Percentiles rank a stretch among this genome's conserved stretches.
Evolutionary conservation across 2,329 filamentous ascomycete genomes (phyloP).

Genomic region (Colletotrichum costaricense): DNA sequence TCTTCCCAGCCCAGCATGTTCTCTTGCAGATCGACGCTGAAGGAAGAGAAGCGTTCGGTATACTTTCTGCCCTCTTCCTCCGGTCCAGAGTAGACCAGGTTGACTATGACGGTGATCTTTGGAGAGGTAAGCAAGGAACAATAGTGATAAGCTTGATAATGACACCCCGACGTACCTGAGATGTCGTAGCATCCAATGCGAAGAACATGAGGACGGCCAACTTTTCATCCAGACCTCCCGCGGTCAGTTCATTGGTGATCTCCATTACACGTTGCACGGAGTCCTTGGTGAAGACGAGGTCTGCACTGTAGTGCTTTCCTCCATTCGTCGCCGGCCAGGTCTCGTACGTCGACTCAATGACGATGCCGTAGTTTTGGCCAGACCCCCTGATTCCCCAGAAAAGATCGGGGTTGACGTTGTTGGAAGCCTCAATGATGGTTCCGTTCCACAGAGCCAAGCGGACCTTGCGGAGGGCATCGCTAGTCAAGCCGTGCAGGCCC

Average conservation of each 20-base stretch:
- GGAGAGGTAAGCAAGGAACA: too few relatives aligned
- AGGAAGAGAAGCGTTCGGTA: background rate
- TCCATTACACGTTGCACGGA: too few relatives aligned
- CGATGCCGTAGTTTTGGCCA: background rate
- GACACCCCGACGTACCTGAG: too few relatives aligned
- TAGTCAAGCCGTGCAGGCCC: conserved; percentile 1
- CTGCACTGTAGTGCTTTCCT: background rate
- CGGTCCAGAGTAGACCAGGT: background rate
- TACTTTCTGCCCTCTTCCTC: background rate
- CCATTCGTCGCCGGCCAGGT: background rate
- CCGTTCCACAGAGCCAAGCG: background rate
- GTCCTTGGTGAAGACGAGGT: background rate
- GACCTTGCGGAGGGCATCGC: background rate
- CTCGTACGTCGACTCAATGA: background rate
- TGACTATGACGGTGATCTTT: too few relatives aligned
- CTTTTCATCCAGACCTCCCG: too few relatives aligned
- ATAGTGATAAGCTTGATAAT: too few relatives aligned
- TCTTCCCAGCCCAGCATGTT: background rate
- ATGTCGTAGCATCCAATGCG: too few relatives aligned
- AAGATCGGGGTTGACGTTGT: background rate
- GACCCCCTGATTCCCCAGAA: background rate
- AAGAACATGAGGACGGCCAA: too few relatives aligned
- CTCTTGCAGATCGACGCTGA: background rate
- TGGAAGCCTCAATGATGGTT: background rate
- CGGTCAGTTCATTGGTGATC: too few relatives aligned